These are phyloP conservation scores for Adansonia madagascariensis DNA, from an alignment of 441 rosid genomes.

Conservation along the genomic window DNA sequence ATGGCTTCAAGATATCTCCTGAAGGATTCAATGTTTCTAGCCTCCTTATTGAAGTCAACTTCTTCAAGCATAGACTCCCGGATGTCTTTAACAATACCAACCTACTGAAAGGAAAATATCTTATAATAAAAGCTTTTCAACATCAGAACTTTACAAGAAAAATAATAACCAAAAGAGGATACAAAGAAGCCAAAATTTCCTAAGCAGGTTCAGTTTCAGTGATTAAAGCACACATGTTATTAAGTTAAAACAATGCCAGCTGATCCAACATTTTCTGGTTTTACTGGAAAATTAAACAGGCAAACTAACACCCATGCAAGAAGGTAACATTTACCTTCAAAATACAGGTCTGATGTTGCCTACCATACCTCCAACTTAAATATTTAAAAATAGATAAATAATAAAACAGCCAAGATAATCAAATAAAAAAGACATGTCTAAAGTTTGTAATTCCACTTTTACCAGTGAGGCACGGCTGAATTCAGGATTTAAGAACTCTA, in stretches of 20 bases:
- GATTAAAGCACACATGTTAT: neutral
- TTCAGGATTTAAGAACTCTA: constrained; percentile 92
- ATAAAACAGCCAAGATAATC: constrained; percentile 13
- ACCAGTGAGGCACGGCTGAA: constrained; percentile 92
- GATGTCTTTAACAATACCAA: constrained; percentile 87
- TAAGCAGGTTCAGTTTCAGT: neutral
- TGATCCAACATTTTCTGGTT: neutral
- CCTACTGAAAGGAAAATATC: constrained; percentile 49
- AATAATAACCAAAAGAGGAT: neutral
- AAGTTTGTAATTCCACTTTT: constrained; percentile 33
- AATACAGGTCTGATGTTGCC: neutral
- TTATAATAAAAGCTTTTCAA: constrained; percentile 24
- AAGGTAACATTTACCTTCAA: neutral
- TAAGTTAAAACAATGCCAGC: neutral
- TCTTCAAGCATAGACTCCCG: constrained; percentile 98
- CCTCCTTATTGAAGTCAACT: constrained; percentile 94
- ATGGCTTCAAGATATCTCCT: constrained; percentile 80
- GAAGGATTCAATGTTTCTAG: constrained; percentile 77
- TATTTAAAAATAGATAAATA: constrained; percentile 2
- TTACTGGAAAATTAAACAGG: constrained; percentile 1
- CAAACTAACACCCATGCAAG: neutral
- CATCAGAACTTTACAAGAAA: constrained; percentile 10
- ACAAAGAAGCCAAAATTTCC: neutral
- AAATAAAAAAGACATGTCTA: constrained; percentile 26
- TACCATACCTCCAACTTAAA: neutral